Evolutionary conservation across 805 yeast genomes (phyloP), one percentile per base, ranked within the genome.

Genomic region (Wickerhamia fluorescens): DNA sequence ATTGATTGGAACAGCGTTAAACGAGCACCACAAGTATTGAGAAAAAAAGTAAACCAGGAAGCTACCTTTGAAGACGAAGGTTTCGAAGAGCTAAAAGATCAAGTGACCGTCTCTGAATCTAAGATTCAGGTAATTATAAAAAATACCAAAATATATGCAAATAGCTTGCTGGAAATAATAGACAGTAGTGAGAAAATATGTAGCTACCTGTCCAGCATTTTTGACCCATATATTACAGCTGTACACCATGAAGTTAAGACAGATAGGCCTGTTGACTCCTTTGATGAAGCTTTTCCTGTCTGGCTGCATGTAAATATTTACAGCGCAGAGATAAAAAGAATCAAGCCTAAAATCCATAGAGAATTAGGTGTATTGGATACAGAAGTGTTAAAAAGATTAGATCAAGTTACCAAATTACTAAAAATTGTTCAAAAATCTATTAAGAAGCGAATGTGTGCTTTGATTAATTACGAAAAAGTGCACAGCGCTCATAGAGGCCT

Each of bases 381-480:
- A 5, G 27, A 32, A 2, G 11, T 42, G 20, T 45, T 41, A 5
- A 26, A 25, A 9, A 49, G 42, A 19, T 23, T 51, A 4, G 27
- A 28, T 3, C 36, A 33, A 6, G 34, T 53, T 13, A 28, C 41
- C 21, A 28, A 20, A 1, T 14, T 45, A 4, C 35, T 51, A 14
- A 45, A 44, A 11, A 37, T 31, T 6, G 52, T 63, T 17, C 51
- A 51, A 28, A 50, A 37, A 21, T 43, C 38, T 8, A 35, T 58
- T 8, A 51, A 44, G 10, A 43, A 40, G 9, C 36, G 71, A 18
- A 56, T 56, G 10, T 44, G 43, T 30, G 52, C 60, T 1, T 42
- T 63, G 15, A 40, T 63, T 30, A 68, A 61, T 24, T 57, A 57
- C 37, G 70, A 66, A 33, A 48, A 45, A 27, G 46, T 52, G 9